phyloP scores from a whole-genome alignment of 331 rosid genomes.

The Malus hybrid region DNA sequence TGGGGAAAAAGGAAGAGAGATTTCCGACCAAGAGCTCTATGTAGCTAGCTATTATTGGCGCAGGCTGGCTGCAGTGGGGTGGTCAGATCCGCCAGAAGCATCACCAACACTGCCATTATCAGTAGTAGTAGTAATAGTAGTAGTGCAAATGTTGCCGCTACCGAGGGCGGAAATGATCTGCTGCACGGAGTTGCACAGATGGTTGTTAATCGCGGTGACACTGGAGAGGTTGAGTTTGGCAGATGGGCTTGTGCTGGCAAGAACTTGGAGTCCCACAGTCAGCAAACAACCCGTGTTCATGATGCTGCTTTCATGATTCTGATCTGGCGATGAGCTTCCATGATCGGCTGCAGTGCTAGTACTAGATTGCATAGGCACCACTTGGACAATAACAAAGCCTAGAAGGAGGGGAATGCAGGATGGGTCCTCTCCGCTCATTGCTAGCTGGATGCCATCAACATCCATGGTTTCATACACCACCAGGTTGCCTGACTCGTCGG shows the following conservation, averaged over 20 bases:
- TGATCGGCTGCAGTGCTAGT: neutral
- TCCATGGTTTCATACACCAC: conserved; percentile 70
- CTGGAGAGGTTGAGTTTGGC: conserved; percentile 75
- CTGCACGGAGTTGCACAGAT: conserved; percentile 66
- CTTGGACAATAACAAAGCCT: conserved; percentile 69
- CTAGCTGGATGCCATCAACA: conserved; percentile 77
- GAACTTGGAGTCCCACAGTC: conserved; percentile 70
- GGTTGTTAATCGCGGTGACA: conserved; percentile 73
- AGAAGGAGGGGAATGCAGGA: conserved; percentile 87
- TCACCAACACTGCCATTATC: conserved; percentile 7
- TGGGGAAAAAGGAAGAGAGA: no score
- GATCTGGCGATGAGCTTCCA: neutral
- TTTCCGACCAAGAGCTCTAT: no score
- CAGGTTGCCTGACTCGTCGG: conserved; percentile 68
- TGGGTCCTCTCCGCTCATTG: conserved; percentile 87
- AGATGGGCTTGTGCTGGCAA: conserved; percentile 72
- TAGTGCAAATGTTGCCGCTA: neutral
- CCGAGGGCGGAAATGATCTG: conserved; percentile 62
- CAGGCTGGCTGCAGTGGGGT: conserved; percentile 10
- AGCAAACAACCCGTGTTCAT: conserved; percentile 43
- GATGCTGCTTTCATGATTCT: neutral
- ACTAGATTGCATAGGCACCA: neutral
- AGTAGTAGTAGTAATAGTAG: neutral
- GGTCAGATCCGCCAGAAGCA: conserved; percentile 24
- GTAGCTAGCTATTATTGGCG: conserved; percentile 9